Evolutionary conservation across 768 basidiomycete genomes (phyloP), one percentile per base, ranked within the genome.

Genomic region (Xerocomellus amylosporus): DNA sequence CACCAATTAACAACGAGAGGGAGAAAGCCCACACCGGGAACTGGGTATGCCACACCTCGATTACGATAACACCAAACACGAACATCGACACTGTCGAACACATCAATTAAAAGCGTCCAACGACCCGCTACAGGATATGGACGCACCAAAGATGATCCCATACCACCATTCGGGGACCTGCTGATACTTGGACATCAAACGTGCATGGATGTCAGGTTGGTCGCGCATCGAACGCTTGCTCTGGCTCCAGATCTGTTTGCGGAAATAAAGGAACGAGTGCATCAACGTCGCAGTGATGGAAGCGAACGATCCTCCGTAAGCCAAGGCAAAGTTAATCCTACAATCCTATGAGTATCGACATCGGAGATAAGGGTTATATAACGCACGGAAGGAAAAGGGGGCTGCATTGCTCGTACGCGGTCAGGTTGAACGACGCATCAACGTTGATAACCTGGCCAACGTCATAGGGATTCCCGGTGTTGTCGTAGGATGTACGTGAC

Each of bases 281-380:
- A 77, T 81, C 56, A 90, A 65, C 2, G 87, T 87, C 1, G 90
- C 80, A 0, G 90, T 88, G 67, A 93, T 86, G 30, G 84, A 79
- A 2, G 90, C 90, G 59, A 93, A 93, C n/a, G 86, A 87, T 8
- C 93, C 74, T 22, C 86, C 90, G 63, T 93, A 94, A 9, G 84
- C 77, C 33, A 93, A 71, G 13, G 91, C 85, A 63, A 92, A 93
- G 0, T 88, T 86, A 24, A 82, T 73, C 28, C 69, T 69, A 44
- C 22, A 19, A 0, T 5, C 0, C 7, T 0, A 17, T 66, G n/a
- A 62, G 36, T 17, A 43, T 28, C 20, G 57, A 46, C 12, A 10
- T 28, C 14, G 7, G 3, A 24, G 5, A 40, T 17, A 2, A 41
- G 20, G 9, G 14, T 13, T 3, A 24, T 2, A 4, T 12, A 56